Evolutionary conservation across 306 rosid species (phyloP), one percentile per base, ranked within the genome.

Genomic region (Cicer bijugum): DNA sequence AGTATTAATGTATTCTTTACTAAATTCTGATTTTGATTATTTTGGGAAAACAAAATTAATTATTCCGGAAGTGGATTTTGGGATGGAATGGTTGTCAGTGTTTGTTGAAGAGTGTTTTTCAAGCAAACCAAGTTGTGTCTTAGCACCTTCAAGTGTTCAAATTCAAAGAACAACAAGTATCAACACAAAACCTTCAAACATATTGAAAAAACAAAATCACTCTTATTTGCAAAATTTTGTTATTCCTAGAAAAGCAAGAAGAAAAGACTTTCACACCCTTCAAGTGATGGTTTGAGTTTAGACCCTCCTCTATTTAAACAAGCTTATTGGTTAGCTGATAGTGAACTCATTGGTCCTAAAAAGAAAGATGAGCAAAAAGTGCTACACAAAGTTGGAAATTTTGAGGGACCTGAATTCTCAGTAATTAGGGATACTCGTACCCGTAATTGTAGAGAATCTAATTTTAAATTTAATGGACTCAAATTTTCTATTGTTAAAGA

Each of bases 61-160:
- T 56, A 28, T 67, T 40, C 78, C 86, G 90, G 88, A 88, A 76
- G 81, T 78, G 51, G 92, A 88, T 84, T 71, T 84, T 20, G 84
- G 80, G 77, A 75, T 86, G 81, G 92, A 88, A 75, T 88, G 92
- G 92, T 59, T 86, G 8, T 88, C 92, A 33, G 84, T 81, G 19
- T 88, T 82, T 80, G 87, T 86, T 62, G 92, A 88, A 65, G 92
- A 88, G 45, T 86, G 92, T 23, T 82, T 88, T 72, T 86, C 88
- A 6, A 80, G 90, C 71, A 62, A 20, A 71, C 85, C 81, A 65
- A 84, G 81, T 75, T 84, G 88, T 64, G 70, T 80, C 74, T 72
- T 84, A 55, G 70, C 75, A 84, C 83, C 88, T 12, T 12, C 78
- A 23, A 42, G 8, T 67, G 78, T 75, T 78, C 48, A 75, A 67